phyloP scores from a whole-genome alignment of 2,329 filamentous ascomycete species.

The Thelonectria blattea region DNA sequence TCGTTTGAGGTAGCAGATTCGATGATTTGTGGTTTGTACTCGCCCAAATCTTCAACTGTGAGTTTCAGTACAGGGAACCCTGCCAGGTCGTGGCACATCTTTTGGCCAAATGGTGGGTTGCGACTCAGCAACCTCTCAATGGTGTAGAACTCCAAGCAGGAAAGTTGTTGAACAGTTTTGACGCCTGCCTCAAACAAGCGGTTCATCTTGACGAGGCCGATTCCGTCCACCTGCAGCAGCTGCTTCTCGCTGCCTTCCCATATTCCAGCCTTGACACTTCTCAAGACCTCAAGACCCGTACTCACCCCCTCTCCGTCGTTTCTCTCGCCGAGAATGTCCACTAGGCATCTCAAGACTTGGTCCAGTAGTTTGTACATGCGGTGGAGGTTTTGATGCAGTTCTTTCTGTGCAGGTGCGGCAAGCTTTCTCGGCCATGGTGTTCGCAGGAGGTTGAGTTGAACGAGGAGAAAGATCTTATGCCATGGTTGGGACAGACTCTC shows the following conservation, averaged over 20 bases:
- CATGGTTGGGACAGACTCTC: conserved; percentile 60
- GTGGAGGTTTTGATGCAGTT: conserved; percentile 41
- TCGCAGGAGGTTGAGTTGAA: conserved; percentile 72
- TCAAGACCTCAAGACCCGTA: conserved; percentile 76
- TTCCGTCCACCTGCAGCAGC: conserved; percentile 79
- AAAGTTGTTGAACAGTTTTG: conserved; percentile 72
- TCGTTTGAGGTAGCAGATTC: not conserved
- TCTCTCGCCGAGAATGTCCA: conserved; percentile 46
- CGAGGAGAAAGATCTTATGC: conserved; percentile 78
- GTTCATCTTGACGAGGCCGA: conserved; percentile 77
- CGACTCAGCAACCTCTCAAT: conserved; percentile 80
- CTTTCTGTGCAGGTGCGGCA: conserved; percentile 40
- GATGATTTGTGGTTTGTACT: conserved; percentile 3
- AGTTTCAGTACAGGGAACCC: conserved; percentile 70
- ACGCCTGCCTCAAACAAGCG: conserved; percentile 77
- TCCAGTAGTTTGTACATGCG: conserved; percentile 45
- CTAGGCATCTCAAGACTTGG: conserved; percentile 44
- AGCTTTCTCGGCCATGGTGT: conserved; percentile 64
- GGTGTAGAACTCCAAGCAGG: conserved; percentile 67
- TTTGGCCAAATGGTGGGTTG: conserved; percentile 82
- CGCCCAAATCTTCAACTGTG: conserved; percentile 42
- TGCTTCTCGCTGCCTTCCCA: conserved; percentile 87
- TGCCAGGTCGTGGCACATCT: conserved; percentile 67
- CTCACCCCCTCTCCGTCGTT: conserved; percentile 70
- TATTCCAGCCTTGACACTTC: conserved; percentile 74